Evolutionary conservation across 768 basidiomycete genomes (phyloP), one percentile per base, ranked within the genome.

Genomic region (Rhodosporidiobolus sp.): DNA sequence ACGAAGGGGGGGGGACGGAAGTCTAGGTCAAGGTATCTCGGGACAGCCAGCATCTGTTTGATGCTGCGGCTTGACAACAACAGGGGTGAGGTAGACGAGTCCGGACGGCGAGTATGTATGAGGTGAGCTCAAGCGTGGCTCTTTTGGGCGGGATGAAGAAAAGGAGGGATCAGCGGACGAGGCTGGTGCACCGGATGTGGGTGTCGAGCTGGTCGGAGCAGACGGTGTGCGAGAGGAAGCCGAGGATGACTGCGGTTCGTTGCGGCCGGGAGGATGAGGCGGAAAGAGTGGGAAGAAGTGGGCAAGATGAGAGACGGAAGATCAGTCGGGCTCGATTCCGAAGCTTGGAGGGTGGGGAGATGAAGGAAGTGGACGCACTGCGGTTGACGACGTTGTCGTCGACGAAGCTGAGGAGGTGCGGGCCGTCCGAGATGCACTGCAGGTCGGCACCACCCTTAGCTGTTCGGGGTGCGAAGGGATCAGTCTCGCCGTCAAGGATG

Each of bases 381-480:
- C 57, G 57, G n/a, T 58, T 58, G 35, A 58, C 57, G 35, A 58
- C 38, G 38, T 58, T 58, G 14, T 12, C 22, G 24, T 58, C 38
- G 57, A 58, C 35, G 38, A 58, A 58, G 57, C 57, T 58, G 57
- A 58, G 57, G n/a, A 58, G 57, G 38, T 58, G 57, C 22, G 57
- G 35, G 7, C 57, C 57, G 35, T 43, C 57, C 19, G 34, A 22
- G 38, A 58, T 58, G 26, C 24, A 6, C 26, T 58, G 20, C 9
- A 58, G 35, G 4, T 58, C 35, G 38, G 57, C 57, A 9, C 57
- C 57, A 7, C 57, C 57, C 26, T 58, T 58, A 5, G 57, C 57
- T 58, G 57, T 30, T 2, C 4, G 57, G 12, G 12, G 35, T 20
- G 56, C 9, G 34, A 30, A 19, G 26, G 43, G 9, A 24, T 43